These are phyloP conservation scores for Colletotrichum sp. DNA, from an alignment of 2,329 filamentous ascomycete species.

Conservation along the genomic window DNA sequence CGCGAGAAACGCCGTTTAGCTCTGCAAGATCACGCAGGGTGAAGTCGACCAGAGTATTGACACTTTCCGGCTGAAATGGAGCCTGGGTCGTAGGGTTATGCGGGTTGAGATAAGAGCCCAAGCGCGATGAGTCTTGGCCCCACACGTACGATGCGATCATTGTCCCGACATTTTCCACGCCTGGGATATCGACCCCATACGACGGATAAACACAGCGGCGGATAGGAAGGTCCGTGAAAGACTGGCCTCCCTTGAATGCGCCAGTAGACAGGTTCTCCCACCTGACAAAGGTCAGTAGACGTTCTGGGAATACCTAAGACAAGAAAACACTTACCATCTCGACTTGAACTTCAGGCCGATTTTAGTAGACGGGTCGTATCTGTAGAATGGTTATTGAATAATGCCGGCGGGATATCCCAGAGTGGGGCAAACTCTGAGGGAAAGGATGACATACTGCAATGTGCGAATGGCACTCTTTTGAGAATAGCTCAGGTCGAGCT, in stretches of 20 bases:
- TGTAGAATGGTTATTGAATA: background rate
- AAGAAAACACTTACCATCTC: conserved; percentile 25
- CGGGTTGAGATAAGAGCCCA: conserved; percentile 27
- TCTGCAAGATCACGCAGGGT: conserved; percentile 23
- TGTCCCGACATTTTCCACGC: conserved; percentile 20
- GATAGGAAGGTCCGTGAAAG: conserved; percentile 33
- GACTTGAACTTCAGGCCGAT: conserved; percentile 33
- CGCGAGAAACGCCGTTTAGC: conserved; percentile 26
- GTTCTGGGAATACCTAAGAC: background rate
- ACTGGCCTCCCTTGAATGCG: conserved; percentile 28
- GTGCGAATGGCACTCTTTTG: conserved; percentile 33
- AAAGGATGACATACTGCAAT: conserved; percentile 23
- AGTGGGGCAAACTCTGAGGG: background rate
- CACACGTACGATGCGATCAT: conserved; percentile 30
- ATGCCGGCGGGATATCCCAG: background rate
- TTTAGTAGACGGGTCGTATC: conserved; percentile 32
- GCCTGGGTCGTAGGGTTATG: conserved; percentile 21
- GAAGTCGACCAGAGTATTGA: conserved; percentile 24
- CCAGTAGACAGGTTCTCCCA: conserved; percentile 27
- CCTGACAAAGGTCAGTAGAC: background rate
- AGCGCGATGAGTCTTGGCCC: conserved; percentile 28
- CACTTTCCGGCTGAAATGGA: conserved; percentile 19
- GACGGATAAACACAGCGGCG: conserved; percentile 37
- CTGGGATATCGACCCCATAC: conserved; percentile 26
- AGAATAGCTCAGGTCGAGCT: conserved; percentile 30